Percentiles rank a stretch among this genome's conserved stretches.
Conservation (phyloP, 1,284 basidiomycete genomes). For the Boletus albobrunnescens region DNA sequence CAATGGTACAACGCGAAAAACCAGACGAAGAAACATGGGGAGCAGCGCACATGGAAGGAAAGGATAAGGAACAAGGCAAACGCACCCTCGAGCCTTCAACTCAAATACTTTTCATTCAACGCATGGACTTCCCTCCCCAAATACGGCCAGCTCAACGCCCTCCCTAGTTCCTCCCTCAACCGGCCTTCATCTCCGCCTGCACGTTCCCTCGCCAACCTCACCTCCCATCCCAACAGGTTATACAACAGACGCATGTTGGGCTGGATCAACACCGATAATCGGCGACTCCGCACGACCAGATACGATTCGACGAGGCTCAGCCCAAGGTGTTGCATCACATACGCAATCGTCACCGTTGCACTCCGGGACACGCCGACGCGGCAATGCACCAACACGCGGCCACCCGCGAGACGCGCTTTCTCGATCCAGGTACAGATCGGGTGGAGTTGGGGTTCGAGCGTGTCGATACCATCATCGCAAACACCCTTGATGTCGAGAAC, state of each 20-base stretch:
- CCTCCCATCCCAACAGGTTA: conserved; percentile 92
- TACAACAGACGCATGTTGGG: conserved; percentile 92
- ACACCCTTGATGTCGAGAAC: conserved; percentile 87
- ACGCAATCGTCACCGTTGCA: conserved; percentile 94
- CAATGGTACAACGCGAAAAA: conserved; percentile 2
- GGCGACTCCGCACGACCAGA: conserved; percentile 80
- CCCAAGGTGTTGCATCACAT: conserved; percentile 92
- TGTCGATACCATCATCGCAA: conserved; percentile 95
- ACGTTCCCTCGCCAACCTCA: conserved; percentile 71
- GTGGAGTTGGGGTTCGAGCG: conserved; percentile 82
- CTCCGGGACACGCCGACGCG: conserved; percentile 92
- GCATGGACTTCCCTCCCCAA: conserved; percentile 75
- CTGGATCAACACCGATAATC: conserved; percentile 85
- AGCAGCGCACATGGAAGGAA: not conserved
- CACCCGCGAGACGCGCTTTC: conserved; percentile 73
- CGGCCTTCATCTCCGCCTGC: conserved; percentile 47
- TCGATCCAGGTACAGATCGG: conserved; percentile 94
- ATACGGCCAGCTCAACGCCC: conserved; percentile 74
- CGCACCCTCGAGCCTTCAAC: conserved; percentile 32
- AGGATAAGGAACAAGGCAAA: not conserved
- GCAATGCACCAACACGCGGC: conserved; percentile 93
- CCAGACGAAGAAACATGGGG: too few species aligned
- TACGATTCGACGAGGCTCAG: conserved; percentile 91
- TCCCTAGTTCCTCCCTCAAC: conserved; percentile 53
- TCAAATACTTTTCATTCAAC: conserved; percentile 77